These are phyloP conservation scores for Pseudopyricularia cyperi DNA, from an alignment of 2,329 filamentous ascomycete genomes.

Conservation along the genomic window DNA sequence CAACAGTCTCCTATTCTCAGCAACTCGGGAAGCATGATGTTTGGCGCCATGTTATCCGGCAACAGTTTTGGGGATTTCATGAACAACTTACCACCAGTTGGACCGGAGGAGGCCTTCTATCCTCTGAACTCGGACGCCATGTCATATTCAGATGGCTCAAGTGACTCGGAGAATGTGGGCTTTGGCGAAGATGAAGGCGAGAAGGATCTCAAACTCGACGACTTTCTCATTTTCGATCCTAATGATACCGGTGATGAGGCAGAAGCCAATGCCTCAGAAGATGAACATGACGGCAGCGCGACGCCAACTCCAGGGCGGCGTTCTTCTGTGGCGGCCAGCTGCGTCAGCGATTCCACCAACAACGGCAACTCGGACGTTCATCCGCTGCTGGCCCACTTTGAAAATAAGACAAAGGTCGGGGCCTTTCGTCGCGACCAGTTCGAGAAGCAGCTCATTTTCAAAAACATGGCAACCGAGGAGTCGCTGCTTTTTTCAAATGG, in stretches of 20 bases:
- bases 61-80: slow-evolving; percentile 43
- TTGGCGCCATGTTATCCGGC: slow-evolving; percentile 54
- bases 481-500: slow-evolving; percentile 49
- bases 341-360: slow-evolving; percentile 26
- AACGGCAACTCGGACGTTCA: slow-evolving; percentile 22
- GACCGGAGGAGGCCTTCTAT: slow-evolving; percentile 65
- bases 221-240: slow-evolving; percentile 61
- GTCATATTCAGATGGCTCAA: slow-evolving; percentile 29
- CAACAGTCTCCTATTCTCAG: slow-evolving; percentile 45
- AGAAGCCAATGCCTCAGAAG: slow-evolving; percentile 30
- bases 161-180: slow-evolving; percentile 24
- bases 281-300: slow-evolving; percentile 32
- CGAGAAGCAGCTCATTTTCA: slow-evolving; percentile 47
- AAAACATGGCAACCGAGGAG: slow-evolving; percentile 47
- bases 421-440: slow-evolving; percentile 62
- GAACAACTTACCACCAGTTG: slow-evolving; percentile 49
- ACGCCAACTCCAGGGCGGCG: slow-evolving; percentile 37
- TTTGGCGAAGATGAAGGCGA: slow-evolving; percentile 55
- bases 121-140: slow-evolving; percentile 45
- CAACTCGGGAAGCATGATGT: slow-evolving; percentile 64
- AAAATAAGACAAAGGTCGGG: slow-evolving; percentile 55
- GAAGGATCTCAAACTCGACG: slow-evolving; percentile 50
- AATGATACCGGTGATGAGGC: slow-evolving; percentile 24
- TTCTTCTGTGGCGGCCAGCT: slow-evolving; percentile 24
- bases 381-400: slow-evolving; percentile 52